phyloP scores from a whole-genome alignment of 2,329 filamentous ascomycete genomes.

The Talaromyces sp. region DNA sequence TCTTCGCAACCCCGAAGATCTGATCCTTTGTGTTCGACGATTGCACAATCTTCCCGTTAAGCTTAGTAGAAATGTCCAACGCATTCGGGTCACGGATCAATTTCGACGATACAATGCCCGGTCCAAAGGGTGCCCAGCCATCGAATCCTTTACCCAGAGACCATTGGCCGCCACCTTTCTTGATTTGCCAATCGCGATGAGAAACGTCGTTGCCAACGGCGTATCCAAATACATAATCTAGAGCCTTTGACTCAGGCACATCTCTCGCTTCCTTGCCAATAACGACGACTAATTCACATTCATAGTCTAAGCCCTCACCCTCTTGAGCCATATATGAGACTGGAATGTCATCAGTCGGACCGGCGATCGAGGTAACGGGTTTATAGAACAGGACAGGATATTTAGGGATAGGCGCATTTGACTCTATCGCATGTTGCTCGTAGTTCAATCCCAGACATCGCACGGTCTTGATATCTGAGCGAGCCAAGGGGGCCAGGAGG shows the following conservation, averaged over 20 bases:
- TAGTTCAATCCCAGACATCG: slow-evolving; percentile 71
- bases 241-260: slow-evolving; percentile 62
- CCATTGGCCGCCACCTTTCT: slow-evolving; percentile 67
- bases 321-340: slow-evolving; percentile 65
- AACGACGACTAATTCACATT: slow-evolving; percentile 72
- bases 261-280: slow-evolving; percentile 66
- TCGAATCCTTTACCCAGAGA: slow-evolving; percentile 71
- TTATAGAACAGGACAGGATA: slow-evolving; percentile 75
- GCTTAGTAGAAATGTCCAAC: slow-evolving; percentile 43
- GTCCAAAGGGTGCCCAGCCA: slow-evolving; percentile 70
- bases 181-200: slow-evolving; percentile 72
- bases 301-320: slow-evolving; percentile 68
- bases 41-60: slow-evolving; percentile 52
- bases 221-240: slow-evolving; percentile 73
- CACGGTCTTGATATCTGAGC: slow-evolving; percentile 62
- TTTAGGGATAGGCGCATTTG: slow-evolving; percentile 65
- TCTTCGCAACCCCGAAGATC: slow-evolving; percentile 47
- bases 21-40: slow-evolving; percentile 49
- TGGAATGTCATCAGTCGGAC: slow-evolving; percentile 64
- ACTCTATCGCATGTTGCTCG: slow-evolving; percentile 66
- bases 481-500: slow-evolving; percentile 63
- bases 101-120: slow-evolving; percentile 61
- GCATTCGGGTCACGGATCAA: slow-evolving; percentile 45
- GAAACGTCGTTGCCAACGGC: slow-evolving; percentile 76
- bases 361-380: slow-evolving; percentile 62